These are phyloP conservation scores for Alternaria triticimaculans DNA, from an alignment of 2,329 filamentous ascomycete species.

Conservation along the genomic window DNA sequence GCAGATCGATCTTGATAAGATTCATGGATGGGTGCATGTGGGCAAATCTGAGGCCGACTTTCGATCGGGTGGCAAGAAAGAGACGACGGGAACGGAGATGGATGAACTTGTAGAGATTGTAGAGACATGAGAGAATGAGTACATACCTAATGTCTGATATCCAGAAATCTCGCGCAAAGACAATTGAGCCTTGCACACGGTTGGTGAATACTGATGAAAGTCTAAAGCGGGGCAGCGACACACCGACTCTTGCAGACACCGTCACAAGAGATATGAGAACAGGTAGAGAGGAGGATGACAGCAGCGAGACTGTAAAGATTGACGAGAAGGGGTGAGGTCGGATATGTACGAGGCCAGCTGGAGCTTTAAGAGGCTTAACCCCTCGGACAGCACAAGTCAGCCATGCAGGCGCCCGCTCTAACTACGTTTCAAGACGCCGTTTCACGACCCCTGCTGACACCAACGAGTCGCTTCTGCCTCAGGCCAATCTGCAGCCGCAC, in stretches of 20 bases:
- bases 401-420: conserved; percentile 42
- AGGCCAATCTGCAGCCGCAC: conserved; percentile 19
- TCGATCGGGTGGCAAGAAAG: not conserved
- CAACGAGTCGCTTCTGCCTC: conserved; percentile 29
- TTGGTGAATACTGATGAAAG: not conserved
- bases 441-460: conserved; percentile 47
- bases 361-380: conserved; percentile 26
- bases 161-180: not conserved
- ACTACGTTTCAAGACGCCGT: conserved; percentile 44
- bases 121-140: not conserved
- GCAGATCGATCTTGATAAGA: not conserved
- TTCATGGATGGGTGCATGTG: not conserved
- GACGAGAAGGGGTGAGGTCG: conserved; percentile 29
- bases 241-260: conserved; percentile 1
- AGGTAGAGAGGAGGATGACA: conserved; percentile 3
- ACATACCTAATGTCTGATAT: conserved; percentile 6
- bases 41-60: not conserved
- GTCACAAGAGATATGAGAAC: conserved; percentile 6
- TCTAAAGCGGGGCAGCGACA: conserved; percentile 11
- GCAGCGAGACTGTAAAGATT: conserved; percentile 8
- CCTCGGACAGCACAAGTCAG: conserved; percentile 32
- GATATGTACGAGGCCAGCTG: conserved; percentile 25
- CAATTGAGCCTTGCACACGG: not conserved
- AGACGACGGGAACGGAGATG: not conserved
- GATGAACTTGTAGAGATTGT: not conserved